phyloP scores from a whole-genome alignment of 2,329 filamentous ascomycete species.

The Trichoderma oligosporum region DNA sequence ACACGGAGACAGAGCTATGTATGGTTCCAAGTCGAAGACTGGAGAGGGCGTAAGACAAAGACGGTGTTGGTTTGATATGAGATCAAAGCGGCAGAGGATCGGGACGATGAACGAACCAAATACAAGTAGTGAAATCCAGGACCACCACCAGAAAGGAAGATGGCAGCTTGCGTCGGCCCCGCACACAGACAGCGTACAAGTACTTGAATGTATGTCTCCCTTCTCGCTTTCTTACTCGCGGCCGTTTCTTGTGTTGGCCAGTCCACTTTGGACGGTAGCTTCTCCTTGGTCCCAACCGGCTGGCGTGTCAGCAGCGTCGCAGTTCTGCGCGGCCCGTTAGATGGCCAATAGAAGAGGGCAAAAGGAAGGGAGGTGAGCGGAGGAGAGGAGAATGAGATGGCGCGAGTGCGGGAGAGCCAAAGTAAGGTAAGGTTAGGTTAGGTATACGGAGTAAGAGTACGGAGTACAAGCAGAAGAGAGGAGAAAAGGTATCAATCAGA shows the following conservation, averaged over 20 bases:
- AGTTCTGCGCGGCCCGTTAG: constrained; percentile 2
- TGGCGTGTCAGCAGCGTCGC: constrained; percentile 21
- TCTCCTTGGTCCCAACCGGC: constrained; percentile 16
- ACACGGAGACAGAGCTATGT: background rate
- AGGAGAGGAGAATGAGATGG: background rate
- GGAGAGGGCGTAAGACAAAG: constrained; percentile 5
- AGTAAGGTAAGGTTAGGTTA: no score
- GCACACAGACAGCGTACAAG: constrained; percentile 21
- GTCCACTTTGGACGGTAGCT: constrained; percentile 16
- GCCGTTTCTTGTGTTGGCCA: constrained; percentile 19
- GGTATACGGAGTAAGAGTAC: background rate
- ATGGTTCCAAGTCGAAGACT: constrained; percentile 7
- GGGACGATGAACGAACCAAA: constrained; percentile 1
- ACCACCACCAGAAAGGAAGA: constrained; percentile 9
- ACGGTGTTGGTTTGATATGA: constrained; percentile 19
- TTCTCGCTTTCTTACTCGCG: constrained; percentile 25
- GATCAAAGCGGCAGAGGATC: constrained; percentile 16
- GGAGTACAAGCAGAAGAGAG: background rate
- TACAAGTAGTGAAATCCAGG: constrained; percentile 12
- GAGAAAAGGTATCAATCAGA: background rate
- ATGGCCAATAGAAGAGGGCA: constrained; percentile 6
- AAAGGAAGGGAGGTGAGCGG: background rate
- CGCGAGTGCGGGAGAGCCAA: background rate
- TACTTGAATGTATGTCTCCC: constrained; percentile 28
- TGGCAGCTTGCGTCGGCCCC: constrained; percentile 20